Evolutionary conservation across 148 eudicot species (phyloP), one percentile per base, ranked within the genome.

Genomic region (Amaranthus hypochondriacus): DNA sequence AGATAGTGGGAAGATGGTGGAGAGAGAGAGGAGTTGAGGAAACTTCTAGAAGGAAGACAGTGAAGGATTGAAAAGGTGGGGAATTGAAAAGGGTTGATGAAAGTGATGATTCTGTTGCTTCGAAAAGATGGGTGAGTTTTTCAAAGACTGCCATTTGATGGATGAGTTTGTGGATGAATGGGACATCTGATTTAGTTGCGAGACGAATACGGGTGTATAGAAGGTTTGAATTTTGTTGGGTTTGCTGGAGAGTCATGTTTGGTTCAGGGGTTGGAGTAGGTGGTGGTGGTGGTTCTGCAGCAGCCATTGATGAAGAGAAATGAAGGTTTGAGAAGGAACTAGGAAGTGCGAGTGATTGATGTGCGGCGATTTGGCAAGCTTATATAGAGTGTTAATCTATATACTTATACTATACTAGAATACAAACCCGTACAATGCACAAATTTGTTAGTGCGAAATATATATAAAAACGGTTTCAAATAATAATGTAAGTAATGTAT

Each of bases 111-210:
- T 86, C 82, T 48, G 97, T 89, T 80, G 95, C 89, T 68, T 79
- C 21, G 72, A 77, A 85, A 79, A 83, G 87, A 76, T 92, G 87
- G 59, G 86, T 72, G 62, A 88, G 97, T 51, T 85, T 87, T 56
- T 92, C 90, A 83, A 84, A 92, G 73, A 87, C 80, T 43, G 95
- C 95, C 86, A 87, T 81, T 66, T 92, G 88, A 86, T 89, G 90
- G 88, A 89, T 87, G 83, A 92, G 92, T 63, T 83, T 83, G 86
- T 85, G 89, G 87, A 92, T 86, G 80, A 82, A 79, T 18, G 91
- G 89, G 66, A 86, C 82, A 75, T 92, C 97, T 8, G 81, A 72
- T 9, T 56, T 62, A 4, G 84, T 85, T 70, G 89, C 97, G 1
- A 89, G 89, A 4, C 92, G 90, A 68, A 89, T 84, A 13, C 89